Percentiles rank a stretch among this genome's conserved stretches.
phyloP scores from a whole-genome alignment of 2,329 filamentous ascomycete species.

The Trichoderma sp. region DNA sequence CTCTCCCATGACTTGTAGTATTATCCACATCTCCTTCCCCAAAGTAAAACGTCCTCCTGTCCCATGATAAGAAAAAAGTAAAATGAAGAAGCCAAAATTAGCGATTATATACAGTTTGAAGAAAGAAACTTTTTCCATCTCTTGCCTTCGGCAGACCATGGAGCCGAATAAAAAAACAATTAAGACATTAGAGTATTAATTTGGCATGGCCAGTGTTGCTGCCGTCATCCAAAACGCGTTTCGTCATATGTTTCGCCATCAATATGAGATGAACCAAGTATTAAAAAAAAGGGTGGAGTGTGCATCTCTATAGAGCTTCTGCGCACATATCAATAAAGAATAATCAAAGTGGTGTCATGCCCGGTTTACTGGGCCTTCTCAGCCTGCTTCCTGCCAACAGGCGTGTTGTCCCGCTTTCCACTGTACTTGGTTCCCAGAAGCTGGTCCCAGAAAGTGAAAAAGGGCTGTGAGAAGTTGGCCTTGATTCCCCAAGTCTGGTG shows the following conservation, averaged over 20 bases:
- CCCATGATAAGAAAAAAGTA: background rate
- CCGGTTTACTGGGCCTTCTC: constrained; percentile 27
- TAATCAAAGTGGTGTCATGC: constrained; percentile 4
- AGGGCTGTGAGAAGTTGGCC: constrained; percentile 86
- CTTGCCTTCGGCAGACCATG: background rate
- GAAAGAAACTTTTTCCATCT: background rate
- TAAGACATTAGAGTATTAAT: constrained; percentile 13
- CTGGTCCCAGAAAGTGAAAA: constrained; percentile 94
- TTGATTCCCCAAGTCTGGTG: constrained; percentile 99
- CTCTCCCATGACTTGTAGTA: background rate
- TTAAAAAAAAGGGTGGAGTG: background rate
- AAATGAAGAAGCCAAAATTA: background rate
- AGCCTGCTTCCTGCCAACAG: constrained; percentile 39
- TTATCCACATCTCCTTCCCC: background rate
- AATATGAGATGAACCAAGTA: background rate
- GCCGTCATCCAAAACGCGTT: constrained; percentile 18
- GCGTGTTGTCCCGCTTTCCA: constrained; percentile 52
- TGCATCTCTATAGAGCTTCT: background rate
- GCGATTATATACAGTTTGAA: constrained; percentile 1
- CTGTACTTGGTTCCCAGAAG: constrained; percentile 80
- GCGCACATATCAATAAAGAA: background rate
- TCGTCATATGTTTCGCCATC: constrained; percentile 11
- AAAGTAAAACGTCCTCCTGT: background rate
- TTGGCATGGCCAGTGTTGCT: constrained; percentile 1
- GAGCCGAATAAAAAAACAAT: background rate